Conservation (phyloP, 176 grass and related monocot genomes). For the Lolium multiflorum region DNA sequence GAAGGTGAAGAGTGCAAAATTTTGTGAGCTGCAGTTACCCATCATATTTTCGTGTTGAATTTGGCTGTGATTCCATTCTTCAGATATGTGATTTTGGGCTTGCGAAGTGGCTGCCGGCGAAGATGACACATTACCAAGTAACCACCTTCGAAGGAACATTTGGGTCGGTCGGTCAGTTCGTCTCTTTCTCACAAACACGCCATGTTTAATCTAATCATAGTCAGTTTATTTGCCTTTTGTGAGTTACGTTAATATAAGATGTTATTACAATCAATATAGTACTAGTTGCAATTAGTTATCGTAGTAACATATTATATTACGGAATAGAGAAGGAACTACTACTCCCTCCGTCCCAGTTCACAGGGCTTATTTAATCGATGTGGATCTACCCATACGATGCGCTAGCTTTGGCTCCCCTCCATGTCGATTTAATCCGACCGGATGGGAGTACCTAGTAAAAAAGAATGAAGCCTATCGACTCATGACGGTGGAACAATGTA, state of each 20-base stretch:
- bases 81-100: conserved; percentile 95
- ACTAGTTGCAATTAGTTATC: background rate
- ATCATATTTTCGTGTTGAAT: background rate
- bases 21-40: too few relatives aligned
- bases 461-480: too few relatives aligned
- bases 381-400: too few relatives aligned
- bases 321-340: too few relatives aligned
- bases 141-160: conserved; percentile 79
- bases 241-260: background rate
- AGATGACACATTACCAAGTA: conserved; percentile 68
- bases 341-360: too few relatives aligned
- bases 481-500: background rate
- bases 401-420: too few relatives aligned
- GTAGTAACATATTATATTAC: too few relatives aligned
- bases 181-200: background rate
- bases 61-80: background rate
- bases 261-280: too few relatives aligned
- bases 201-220: background rate
- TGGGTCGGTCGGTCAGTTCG: conserved; percentile 49
- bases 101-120: conserved; percentile 75
- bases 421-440: too few relatives aligned
- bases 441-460: too few relatives aligned
- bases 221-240: background rate
- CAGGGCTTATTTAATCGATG: too few relatives aligned
- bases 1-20: too few relatives aligned